These are phyloP conservation scores for Trichosporon inkin DNA, from an alignment of 1,284 basidiomycete species.

Conservation along the genomic window DNA sequence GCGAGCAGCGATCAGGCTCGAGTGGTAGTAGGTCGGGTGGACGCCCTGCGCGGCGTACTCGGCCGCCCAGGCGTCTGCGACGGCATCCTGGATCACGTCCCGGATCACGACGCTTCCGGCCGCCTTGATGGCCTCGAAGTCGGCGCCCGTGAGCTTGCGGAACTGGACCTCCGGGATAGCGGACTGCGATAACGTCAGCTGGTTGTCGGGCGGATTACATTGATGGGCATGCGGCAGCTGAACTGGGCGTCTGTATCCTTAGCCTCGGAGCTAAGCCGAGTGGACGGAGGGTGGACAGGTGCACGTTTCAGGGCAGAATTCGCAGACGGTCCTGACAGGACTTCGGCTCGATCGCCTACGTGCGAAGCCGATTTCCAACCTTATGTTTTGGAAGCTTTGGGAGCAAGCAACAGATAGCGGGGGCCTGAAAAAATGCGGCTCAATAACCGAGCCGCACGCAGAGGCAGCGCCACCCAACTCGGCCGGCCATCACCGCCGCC, in stretches of 20 bases:
- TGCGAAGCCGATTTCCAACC: slow-evolving; percentile 5
- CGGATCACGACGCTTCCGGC: slow-evolving; percentile 38
- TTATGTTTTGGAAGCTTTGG: neutral
- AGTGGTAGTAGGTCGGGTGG: slow-evolving; percentile 39
- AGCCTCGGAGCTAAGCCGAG: slow-evolving; percentile 5
- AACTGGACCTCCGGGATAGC: slow-evolving; percentile 6
- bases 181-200: neutral
- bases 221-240: neutral
- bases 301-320: neutral
- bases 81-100: slow-evolving; percentile 40
- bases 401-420: neutral
- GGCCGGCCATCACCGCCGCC: neutral
- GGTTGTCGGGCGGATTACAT: too few species aligned
- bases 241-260: neutral
- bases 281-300: slow-evolving; percentile 7
- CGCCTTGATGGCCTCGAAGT: slow-evolving; percentile 14
- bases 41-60: slow-evolving; percentile 12
- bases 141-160: slow-evolving; percentile 1
- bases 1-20: slow-evolving; percentile 34
- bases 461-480: neutral
- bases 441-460: neutral
- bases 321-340: neutral
- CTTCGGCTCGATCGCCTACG: slow-evolving; percentile 7
- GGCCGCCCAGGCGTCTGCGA: slow-evolving; percentile 35
- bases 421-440: neutral